Conservation (phyloP, 140 eudicot species). For the Senecio squalidus region DNA sequence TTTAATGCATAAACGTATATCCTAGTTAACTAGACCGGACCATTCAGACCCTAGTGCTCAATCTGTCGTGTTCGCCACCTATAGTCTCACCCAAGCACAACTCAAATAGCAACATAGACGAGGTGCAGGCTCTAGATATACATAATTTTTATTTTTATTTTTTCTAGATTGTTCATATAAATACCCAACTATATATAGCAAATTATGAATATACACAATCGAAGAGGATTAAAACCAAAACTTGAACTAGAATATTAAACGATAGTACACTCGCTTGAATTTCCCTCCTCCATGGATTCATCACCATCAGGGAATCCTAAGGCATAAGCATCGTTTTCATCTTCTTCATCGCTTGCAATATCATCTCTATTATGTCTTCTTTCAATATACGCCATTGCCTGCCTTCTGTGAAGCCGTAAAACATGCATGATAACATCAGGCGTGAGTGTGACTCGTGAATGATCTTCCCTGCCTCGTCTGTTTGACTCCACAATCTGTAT, state of each 20-base stretch:
- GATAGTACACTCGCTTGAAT: constrained; percentile 62
- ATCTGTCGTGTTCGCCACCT: too few relatives aligned
- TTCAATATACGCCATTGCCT: constrained; percentile 66
- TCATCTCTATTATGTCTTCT: constrained; percentile 47
- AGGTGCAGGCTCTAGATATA: not conserved
- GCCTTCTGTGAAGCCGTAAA: constrained; percentile 78
- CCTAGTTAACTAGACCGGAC: too few relatives aligned
- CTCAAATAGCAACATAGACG: not conserved
- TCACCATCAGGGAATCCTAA: constrained; percentile 52
- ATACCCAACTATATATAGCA: constrained; percentile 7
- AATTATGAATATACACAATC: not conserved
- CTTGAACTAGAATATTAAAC: constrained; percentile 10
- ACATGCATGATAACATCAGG: constrained; percentile 54
- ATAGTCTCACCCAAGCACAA: not conserved
- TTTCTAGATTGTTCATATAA: not conserved
- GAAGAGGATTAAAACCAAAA: not conserved
- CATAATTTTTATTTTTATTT: not conserved
- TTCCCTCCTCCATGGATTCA: constrained; percentile 44
- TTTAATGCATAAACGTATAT: too few relatives aligned
- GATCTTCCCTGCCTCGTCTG: constrained; percentile 67
- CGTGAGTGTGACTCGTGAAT: constrained; percentile 64
- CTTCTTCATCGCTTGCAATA: constrained; percentile 53
- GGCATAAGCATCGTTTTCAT: constrained; percentile 39
- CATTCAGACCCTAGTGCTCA: too few relatives aligned
- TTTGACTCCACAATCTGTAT: constrained; percentile 46